Base-by-base conservation (phyloP, 495 filamentous ascomycete species). In the Pseudevernia furfuracea region DNA sequence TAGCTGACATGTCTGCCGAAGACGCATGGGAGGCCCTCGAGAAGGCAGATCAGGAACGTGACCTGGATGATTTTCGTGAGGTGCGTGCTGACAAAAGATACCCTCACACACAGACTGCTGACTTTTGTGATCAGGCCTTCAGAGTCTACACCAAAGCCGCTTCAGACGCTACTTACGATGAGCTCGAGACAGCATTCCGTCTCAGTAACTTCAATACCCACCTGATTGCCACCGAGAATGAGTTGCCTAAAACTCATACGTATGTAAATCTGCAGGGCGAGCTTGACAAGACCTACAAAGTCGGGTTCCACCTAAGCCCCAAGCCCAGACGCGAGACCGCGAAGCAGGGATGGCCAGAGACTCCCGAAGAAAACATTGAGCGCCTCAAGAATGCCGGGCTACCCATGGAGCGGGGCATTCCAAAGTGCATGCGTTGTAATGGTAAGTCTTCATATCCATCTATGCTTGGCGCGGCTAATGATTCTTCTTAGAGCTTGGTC, bases 231-330 rank as follows among this genome's bases (percentile, higher is more conserved):
- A 74, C 88, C 64, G 81, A 87, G 64, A 77, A 81, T 17, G 78
- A 84, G 43, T 64, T 87, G 10, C 72, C 78, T 0, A 70, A 79
- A 21, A 86, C 85, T 7, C 81, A 88, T 67, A 92, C 85, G 62
- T 83, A 89, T 65, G 90, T 97, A 75, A 85, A 94, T 65, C 80
- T 96, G 12, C 88, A 96, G 67, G 94, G 94, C 28, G 86, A 91
- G 62, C 71, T 87, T 3, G 83, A 89, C 70, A 84, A 87, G 71
- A 87, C 87, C 69, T 96, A 89, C 70, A 78, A 82, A 17, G 84
- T 96, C 65, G 82, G 83, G 0, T 89, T 89, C 69, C 86, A 84
- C 66, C 86, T 84, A 70, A 79, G 77, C 44, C 69, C 77, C 28
- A 88, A 87, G 68, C 84, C 90, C 0, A 79, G 78, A 32, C 88